Percentiles rank a stretch among this genome's conserved stretches.
phyloP scores from a whole-genome alignment of 2,329 filamentous ascomycete species.

The Aspergillus persii region DNA sequence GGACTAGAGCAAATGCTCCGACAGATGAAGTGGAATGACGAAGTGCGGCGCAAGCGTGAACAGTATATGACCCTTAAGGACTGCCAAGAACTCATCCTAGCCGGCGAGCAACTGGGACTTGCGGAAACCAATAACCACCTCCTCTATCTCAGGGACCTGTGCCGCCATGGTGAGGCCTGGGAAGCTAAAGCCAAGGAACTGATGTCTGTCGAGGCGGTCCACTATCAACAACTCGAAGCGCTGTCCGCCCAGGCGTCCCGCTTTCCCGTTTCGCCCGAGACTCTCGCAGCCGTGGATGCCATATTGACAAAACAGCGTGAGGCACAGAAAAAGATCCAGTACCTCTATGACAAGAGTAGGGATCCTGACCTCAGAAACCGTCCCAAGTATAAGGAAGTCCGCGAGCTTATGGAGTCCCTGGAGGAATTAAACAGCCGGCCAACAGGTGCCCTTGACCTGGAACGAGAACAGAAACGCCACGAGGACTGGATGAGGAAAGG shows the following conservation, averaged over 20 bases:
- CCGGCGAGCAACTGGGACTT: slow-evolving; percentile 74
- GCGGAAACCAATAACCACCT: slow-evolving; percentile 78
- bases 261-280: slow-evolving; percentile 79
- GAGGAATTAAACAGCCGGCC: slow-evolving; percentile 92
- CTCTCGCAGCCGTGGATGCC: slow-evolving; percentile 77
- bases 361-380: slow-evolving; percentile 72
- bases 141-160: slow-evolving; percentile 71
- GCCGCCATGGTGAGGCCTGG: slow-evolving; percentile 77
- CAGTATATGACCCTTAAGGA: slow-evolving; percentile 72
- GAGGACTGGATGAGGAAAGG: slow-evolving; percentile 99
- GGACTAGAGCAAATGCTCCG: slow-evolving; percentile 75
- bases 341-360: slow-evolving; percentile 74
- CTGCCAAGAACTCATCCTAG: slow-evolving; percentile 73
- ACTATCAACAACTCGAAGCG: slow-evolving; percentile 92
- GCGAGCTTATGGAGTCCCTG: slow-evolving; percentile 81
- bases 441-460: slow-evolving; percentile 82
- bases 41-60: slow-evolving; percentile 66
- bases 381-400: slow-evolving; percentile 85
- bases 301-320: slow-evolving; percentile 96
- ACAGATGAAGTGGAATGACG: slow-evolving; percentile 84
- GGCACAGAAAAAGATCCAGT: slow-evolving; percentile 82
- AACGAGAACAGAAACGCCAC: slow-evolving; percentile 89
- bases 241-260: slow-evolving; percentile 77
- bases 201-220: slow-evolving; percentile 84
- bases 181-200: slow-evolving; percentile 90